Evolutionary conservation across 306 rosid genomes (phyloP).

Genomic region (Gastrolobium bilobum): DNA sequence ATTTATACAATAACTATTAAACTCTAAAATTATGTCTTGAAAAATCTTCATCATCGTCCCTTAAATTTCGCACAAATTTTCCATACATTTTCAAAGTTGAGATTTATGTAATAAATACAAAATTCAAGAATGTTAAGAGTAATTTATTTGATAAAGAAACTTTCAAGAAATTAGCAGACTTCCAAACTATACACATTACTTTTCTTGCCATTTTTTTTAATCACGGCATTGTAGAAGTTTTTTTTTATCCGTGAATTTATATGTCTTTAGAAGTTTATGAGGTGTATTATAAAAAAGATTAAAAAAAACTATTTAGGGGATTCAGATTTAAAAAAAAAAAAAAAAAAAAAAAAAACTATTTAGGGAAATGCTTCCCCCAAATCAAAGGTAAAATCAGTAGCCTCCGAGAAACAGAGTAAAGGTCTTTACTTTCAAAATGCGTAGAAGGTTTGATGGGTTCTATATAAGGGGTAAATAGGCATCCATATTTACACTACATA

Average conservation of each 20-base stretch:
- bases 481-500: too few species aligned
- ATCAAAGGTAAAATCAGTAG: constrained; percentile 15
- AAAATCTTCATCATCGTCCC: not conserved
- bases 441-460: not conserved
- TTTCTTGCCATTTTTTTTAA: not conserved
- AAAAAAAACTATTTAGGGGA: constrained; percentile 3
- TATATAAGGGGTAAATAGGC: not conserved
- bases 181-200: not conserved
- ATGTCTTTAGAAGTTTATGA: not conserved
- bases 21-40: not conserved
- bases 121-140: not conserved
- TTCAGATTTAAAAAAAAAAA: not conserved
- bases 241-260: not conserved
- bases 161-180: not conserved
- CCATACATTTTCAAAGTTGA: not conserved
- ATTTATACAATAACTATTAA: not conserved
- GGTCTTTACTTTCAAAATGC: not conserved
- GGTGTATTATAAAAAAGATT: not conserved
- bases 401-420: not conserved
- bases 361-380: not conserved
- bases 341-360: constrained; percentile 26
- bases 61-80: not conserved
- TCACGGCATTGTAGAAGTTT: not conserved
- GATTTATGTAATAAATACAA: not conserved
- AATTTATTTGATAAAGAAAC: not conserved